phyloP scores from a whole-genome alignment of 2,329 filamentous ascomycete genomes.

The Penicillium capsulatum region DNA sequence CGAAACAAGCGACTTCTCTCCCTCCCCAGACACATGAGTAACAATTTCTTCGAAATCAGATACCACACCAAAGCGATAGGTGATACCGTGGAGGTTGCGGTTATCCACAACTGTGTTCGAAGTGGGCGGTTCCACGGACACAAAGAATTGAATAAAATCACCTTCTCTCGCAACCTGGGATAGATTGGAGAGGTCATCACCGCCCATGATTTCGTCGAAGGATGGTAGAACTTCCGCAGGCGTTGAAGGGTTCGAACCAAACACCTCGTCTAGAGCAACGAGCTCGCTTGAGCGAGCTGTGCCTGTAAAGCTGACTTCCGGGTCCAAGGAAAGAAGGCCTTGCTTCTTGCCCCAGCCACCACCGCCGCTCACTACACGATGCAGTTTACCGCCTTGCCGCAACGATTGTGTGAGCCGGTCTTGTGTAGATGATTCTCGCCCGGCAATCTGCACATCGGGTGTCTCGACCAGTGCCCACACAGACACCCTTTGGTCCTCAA shows the following conservation, averaged over 20 bases:
- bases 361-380: constrained; percentile 43
- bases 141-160: constrained; percentile 42
- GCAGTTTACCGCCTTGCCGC: constrained; percentile 34
- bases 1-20: constrained; percentile 18
- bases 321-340: constrained; percentile 41
- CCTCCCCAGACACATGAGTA: not conserved
- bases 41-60: constrained; percentile 2
- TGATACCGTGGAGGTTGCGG: not conserved
- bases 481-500: constrained; percentile 37
- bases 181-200: constrained; percentile 35
- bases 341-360: constrained; percentile 47
- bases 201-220: constrained; percentile 20
- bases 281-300: constrained; percentile 14
- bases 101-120: too few species aligned
- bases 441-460: constrained; percentile 13
- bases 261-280: constrained; percentile 23
- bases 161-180: constrained; percentile 37
- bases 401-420: constrained; percentile 27
- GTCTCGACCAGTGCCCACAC: constrained; percentile 42
- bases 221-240: constrained; percentile 17
- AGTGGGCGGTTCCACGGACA: constrained; percentile 26
- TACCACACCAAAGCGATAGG: constrained; percentile 4
- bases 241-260: constrained; percentile 11
- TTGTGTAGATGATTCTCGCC: constrained; percentile 11
- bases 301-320: constrained; percentile 33